Base-by-base conservation (phyloP, 768 basidiomycete species). In the Lenzites betulinus region DNA sequence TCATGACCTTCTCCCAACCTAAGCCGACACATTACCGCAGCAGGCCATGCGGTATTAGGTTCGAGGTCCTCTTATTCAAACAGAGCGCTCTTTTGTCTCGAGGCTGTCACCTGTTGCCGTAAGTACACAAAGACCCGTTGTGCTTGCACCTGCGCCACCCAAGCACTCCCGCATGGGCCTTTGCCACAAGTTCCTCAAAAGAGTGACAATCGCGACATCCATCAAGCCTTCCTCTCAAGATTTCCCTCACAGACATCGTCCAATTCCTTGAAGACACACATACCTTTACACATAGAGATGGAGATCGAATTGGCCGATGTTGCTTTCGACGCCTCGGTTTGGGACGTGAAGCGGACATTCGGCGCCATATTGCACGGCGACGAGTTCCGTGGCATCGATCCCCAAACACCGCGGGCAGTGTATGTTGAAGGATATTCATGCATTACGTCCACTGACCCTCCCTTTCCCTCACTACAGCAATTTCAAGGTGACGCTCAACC, bases 401-500 rank as follows among this genome's bases (percentile, higher is more conserved):
- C 74, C 16, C 66, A 66, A 28, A 57, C 63, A 1, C 48, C 48
- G 2, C 60, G 71, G 6, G 67, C 64, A 3, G 54, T 66, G 68
- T 71, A 46, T 58, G 69, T 67, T 11, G 30, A 4, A 1, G 1
- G 2, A 23, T 30, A 18, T 11, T 15, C 20, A 13, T 3, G 20
- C 25, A 23, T 9, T 47, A 18, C 35, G 43, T 23, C 23, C 8
- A 15, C 26, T 44, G 71, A 72, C 20, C 70, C 70, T 62, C 59
- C 72, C 18, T 51, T 50, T 54, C 66, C 73, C 39, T 4, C 54
- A 25, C 15, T 42, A 11, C 76, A 70, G 88, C 36, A 92, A 92
- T 62, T 92, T 92, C 72, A 64, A 73, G 43, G 81, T 92, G 54
- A 67, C 51, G 18, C 74, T 92, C n/a, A 80, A 84, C 51, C 67